Percentiles rank a stretch among this genome's conserved stretches.
phyloP scores from a whole-genome alignment of 768 basidiomycete genomes.

The Nidula microcarpa region DNA sequence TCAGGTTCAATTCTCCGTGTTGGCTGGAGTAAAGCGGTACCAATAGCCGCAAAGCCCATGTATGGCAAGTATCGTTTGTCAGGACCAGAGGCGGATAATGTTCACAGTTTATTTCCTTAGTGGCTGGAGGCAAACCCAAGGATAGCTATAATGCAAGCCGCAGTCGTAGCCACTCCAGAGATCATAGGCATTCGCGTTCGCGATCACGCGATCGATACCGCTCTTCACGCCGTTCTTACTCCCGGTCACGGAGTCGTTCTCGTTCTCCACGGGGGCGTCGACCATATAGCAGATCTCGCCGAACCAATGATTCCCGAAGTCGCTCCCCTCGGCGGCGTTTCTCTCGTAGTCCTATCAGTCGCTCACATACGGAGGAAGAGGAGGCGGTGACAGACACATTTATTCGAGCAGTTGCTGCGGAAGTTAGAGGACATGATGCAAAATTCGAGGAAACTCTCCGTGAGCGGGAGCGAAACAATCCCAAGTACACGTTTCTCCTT shows the following conservation, averaged over 20 bases:
- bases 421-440: constrained; percentile 77
- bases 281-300: constrained; percentile 28
- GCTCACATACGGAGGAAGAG: constrained; percentile 47
- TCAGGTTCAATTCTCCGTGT: constrained; percentile 84
- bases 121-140: constrained; percentile 9
- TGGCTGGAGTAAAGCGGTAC: constrained; percentile 97
- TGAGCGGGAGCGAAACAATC: constrained; percentile 75
- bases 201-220: background rate
- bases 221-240: constrained; percentile 7
- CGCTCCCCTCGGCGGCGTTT: constrained; percentile 46
- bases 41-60: constrained; percentile 72
- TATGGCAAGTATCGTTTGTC: constrained; percentile 55
- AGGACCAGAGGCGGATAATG: no score
- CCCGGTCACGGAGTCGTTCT: constrained; percentile 35
- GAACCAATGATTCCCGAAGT: constrained; percentile 32
- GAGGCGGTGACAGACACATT: constrained; percentile 80
- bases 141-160: constrained; percentile 7
- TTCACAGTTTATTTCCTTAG: background rate
- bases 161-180: constrained; percentile 22
- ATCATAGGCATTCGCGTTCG: constrained; percentile 22
- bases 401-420: constrained; percentile 81
- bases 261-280: constrained; percentile 35
- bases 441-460: constrained; percentile 73
- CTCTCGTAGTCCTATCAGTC: constrained; percentile 49
- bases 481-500: constrained; percentile 79